Base-by-base conservation (phyloP, 2,329 filamentous ascomycete genomes). In the Fusarium camptoceras region DNA sequence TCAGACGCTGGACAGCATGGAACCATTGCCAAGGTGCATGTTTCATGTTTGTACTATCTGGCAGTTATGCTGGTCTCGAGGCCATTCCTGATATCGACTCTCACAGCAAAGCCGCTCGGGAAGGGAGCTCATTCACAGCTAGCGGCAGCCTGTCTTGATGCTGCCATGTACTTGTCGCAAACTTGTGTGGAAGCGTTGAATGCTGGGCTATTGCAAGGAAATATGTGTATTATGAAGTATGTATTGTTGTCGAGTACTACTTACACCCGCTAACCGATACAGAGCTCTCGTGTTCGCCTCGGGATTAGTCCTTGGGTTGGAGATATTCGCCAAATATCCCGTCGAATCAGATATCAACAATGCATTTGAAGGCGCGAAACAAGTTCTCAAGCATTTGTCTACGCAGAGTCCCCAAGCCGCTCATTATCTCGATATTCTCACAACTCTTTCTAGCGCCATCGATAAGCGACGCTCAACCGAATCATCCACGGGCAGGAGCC, bases 181-280 rank as follows among this genome's bases (percentile, higher is more conserved):
- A 86, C 85, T 20, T 88, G 86, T 51, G 71, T 81, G 22, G 83
- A 87, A 56, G 82, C 85, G 2, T 76, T 83, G 14, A 80, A 80
- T 11, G 80, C 83, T 4, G 77, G 79, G 0, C 53, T 85, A 1
- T 73, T 88, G 0, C 77, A 86, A 15, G 82, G 81, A 11, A 88
- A 88, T 57, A 88, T 89, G 87, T 86, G 85, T 41, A 83, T 89
- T 8, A 77, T 89, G 57, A 89, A 89, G 86, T 87, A 76, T 76
- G 84, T n/a, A n/a, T n/a, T n/a, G n/a, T n/a, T n/a, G n/a, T n/a
- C n/a, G n/a, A n/a, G n/a, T n/a, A n/a, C n/a, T n/a, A n/a, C n/a
- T n/a, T n/a, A n/a, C 34, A 27, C 14, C 47, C 16, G 34, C 63
- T 60, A 27, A 63, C 20, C 0, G 2, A 8, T 12, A 18, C 25